These are phyloP conservation scores for Ascomycota sp. DNA, from an alignment of 2,329 filamentous ascomycete genomes.

Conservation along the genomic window DNA sequence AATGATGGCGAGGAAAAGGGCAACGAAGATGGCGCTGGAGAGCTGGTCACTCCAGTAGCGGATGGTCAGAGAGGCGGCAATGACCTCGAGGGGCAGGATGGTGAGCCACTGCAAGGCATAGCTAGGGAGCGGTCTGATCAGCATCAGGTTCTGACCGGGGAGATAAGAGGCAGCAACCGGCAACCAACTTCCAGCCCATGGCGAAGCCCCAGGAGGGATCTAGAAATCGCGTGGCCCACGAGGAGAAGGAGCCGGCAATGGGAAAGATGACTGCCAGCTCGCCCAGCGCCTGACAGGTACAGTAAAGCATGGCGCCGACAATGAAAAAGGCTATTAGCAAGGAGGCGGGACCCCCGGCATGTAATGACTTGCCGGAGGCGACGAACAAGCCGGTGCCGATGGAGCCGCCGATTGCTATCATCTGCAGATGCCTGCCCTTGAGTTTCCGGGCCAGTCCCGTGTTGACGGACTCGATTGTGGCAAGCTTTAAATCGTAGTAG, in stretches of 20 bases:
- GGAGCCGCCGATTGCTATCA: conserved; percentile 90
- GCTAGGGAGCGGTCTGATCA: conserved; percentile 16
- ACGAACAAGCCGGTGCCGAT: conserved; percentile 84
- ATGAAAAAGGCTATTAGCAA: conserved; percentile 56
- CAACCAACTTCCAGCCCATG: conserved; percentile 64
- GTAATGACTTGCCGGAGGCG: conserved; percentile 50
- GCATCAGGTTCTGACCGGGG: too few relatives aligned
- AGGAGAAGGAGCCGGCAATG: conserved; percentile 75
- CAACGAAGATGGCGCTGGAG: conserved; percentile 54
- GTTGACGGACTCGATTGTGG: conserved; percentile 51
- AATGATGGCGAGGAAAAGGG: conserved; percentile 57
- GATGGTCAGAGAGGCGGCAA: conserved; percentile 67
- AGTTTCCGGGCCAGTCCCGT: conserved; percentile 54
- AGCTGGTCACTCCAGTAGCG: conserved; percentile 50
- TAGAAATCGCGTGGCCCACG: conserved; percentile 77
- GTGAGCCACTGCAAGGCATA: conserved; percentile 78
- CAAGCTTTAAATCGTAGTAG: conserved; percentile 32
- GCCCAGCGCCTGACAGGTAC: conserved; percentile 74
- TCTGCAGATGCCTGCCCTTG: conserved; percentile 73
- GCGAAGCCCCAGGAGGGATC: conserved; percentile 89
- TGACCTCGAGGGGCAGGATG: conserved; percentile 64
- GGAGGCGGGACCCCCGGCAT: conserved; percentile 53
- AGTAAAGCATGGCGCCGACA: conserved; percentile 73
- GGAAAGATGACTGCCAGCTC: conserved; percentile 82
- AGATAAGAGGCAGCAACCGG: not conserved